Evolutionary conservation across 371 early-diverging fungal species (phyloP).

Genomic region (Rhizopus arrhizus): DNA sequence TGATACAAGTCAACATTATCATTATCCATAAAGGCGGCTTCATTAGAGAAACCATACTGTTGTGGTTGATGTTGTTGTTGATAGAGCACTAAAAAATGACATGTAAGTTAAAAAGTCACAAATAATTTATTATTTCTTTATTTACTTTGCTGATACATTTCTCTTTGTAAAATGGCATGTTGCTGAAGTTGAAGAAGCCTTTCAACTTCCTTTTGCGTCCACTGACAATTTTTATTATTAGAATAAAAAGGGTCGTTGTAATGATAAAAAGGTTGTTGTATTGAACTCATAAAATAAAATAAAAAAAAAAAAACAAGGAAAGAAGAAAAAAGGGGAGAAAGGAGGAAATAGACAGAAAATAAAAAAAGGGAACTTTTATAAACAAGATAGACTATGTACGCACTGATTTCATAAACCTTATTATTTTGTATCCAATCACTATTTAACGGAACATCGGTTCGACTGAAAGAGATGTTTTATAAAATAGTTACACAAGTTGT

Average conservation of each 20-base stretch:
- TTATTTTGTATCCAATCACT: background rate
- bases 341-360: slow-evolving; percentile 10
- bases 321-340: slow-evolving; percentile 1
- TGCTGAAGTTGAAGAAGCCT: slow-evolving; percentile 24
- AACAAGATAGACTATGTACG: slow-evolving; percentile 2
- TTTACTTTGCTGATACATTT: slow-evolving; percentile 24
- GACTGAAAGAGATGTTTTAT: no score
- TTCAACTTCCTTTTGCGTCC: slow-evolving; percentile 14
- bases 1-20: no score
- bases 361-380: background rate
- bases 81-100: slow-evolving; percentile 13
- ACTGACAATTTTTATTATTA: slow-evolving; percentile 1
- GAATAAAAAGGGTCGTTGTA: background rate
- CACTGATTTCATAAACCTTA: no score
- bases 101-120: background rate
- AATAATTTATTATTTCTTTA: background rate
- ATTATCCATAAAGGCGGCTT: no score
- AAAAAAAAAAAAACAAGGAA: background rate
- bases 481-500: no score
- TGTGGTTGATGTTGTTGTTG: slow-evolving; percentile 20
- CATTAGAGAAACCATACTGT: background rate
- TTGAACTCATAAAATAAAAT: slow-evolving; percentile 10
- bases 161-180: slow-evolving; percentile 25
- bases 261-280: slow-evolving; percentile 5
- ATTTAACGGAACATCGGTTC: no score